phyloP scores from a whole-genome alignment of 164 flowering plant genomes.

The Dillenia turbinata region DNA sequence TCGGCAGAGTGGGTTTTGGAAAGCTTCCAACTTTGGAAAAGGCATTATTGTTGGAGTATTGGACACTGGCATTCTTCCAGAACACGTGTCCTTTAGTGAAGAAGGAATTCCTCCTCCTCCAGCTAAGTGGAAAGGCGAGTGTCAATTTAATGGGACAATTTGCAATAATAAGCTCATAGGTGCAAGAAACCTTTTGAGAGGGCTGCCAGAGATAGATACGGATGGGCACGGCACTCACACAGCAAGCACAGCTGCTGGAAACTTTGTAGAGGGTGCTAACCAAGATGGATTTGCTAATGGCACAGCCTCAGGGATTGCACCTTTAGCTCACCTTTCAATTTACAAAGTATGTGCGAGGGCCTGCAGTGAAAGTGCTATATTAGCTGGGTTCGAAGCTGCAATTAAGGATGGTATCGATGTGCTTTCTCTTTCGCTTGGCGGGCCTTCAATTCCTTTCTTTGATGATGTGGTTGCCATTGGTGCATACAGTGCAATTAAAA shows the following conservation, averaged over 20 bases:
- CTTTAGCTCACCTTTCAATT: neutral
- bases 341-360: constrained; percentile 5
- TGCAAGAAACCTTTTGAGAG: neutral
- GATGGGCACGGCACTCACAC: constrained; percentile 22
- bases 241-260: constrained; percentile 14
- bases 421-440: constrained; percentile 17
- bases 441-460: too few species aligned
- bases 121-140: neutral
- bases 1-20: constrained; percentile 1
- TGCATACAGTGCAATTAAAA: constrained; percentile 6
- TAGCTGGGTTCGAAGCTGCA: constrained; percentile 9
- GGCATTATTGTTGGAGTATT: constrained; percentile 9
- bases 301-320: constrained; percentile 5
- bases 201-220: neutral
- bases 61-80: constrained; percentile 9
- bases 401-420: constrained; percentile 16
- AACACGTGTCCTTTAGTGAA: constrained; percentile 1
- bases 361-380: constrained; percentile 1
- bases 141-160: neutral
- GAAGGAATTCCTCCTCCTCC: constrained; percentile 6
- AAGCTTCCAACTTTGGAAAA: constrained; percentile 3
- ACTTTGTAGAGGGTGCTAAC: neutral
- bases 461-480: neutral
- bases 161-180: too few species aligned
- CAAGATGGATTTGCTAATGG: constrained; percentile 6